Conservation (phyloP, 441 rosid genomes). For the Manihot esculenta region DNA sequence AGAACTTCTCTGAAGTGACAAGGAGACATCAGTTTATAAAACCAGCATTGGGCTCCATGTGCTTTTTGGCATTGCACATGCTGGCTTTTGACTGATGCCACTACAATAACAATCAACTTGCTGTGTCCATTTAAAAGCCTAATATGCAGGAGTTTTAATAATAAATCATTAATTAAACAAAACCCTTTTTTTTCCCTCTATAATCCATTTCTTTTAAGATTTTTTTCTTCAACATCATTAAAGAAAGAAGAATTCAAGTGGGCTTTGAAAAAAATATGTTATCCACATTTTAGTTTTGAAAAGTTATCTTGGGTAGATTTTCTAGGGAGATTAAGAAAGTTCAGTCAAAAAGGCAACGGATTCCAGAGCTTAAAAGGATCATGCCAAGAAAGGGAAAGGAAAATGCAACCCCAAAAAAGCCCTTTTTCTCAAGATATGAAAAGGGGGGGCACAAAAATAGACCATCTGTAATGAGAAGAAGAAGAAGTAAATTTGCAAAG, state of each 20-base stretch:
- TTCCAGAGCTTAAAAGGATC: slow-evolving; percentile 34
- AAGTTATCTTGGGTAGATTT: slow-evolving; percentile 21
- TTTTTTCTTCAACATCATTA: too few species aligned
- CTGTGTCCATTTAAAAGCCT: neutral
- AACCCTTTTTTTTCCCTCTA: too few species aligned
- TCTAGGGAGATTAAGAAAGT: slow-evolving; percentile 11
- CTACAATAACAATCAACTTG: neutral
- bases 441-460: slow-evolving; percentile 43
- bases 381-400: slow-evolving; percentile 54
- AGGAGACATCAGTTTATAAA: slow-evolving; percentile 32
- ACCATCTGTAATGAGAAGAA: too few species aligned
- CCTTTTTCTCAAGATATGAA: slow-evolving; percentile 34
- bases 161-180: too few species aligned
- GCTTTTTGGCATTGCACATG: slow-evolving; percentile 53
- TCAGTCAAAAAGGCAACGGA: slow-evolving; percentile 41
- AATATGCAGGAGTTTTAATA: neutral
- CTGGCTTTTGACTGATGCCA: slow-evolving; percentile 55
- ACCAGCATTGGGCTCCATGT: slow-evolving; percentile 63
- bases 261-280: slow-evolving; percentile 26
- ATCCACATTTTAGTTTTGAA: slow-evolving; percentile 26
- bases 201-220: too few species aligned
- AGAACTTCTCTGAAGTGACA: slow-evolving; percentile 43
- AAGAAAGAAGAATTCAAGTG: too few species aligned
- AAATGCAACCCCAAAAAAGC: slow-evolving; percentile 38
- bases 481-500: slow-evolving; percentile 1